These are phyloP conservation scores for Lecanicillium sp. DNA, from an alignment of 2,329 filamentous ascomycete species.

Conservation along the genomic window DNA sequence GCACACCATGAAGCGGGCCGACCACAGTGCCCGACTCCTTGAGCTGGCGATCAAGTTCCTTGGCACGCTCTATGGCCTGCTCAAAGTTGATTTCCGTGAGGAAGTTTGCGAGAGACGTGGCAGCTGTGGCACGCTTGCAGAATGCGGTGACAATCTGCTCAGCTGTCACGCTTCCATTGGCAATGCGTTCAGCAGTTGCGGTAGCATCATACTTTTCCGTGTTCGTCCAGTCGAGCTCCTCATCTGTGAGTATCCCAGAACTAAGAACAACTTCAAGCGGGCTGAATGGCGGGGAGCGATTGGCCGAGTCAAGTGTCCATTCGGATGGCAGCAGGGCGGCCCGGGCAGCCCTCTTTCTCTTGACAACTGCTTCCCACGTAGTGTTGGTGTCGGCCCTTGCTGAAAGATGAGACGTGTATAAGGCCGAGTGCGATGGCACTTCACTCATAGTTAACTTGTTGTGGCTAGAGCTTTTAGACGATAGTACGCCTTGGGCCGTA, in stretches of 20 bases:
- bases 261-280: background rate
- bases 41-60: background rate
- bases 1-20: constrained; percentile 55
- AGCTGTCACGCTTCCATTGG: background rate
- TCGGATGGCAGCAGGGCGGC: background rate
- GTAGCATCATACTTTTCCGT: constrained; percentile 1
- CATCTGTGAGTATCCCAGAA: background rate
- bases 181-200: background rate
- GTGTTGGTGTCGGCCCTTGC: background rate
- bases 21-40: background rate
- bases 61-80: constrained; percentile 28
- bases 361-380: background rate
- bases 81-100: constrained; percentile 41
- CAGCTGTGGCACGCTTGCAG: constrained; percentile 38
- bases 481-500: too few relatives aligned
- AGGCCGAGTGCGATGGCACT: too few relatives aligned
- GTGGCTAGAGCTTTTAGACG: too few relatives aligned
- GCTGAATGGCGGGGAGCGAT: background rate
- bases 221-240: constrained; percentile 1
- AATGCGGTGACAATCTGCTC: constrained; percentile 30
- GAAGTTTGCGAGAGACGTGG: constrained; percentile 44
- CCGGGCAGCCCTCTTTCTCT: background rate
- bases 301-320: background rate
- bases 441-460: too few relatives aligned
- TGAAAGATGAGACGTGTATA: background rate